phyloP scores from a whole-genome alignment of 2,329 filamentous ascomycete species.

The Beauveria scarabaeidicola region DNA sequence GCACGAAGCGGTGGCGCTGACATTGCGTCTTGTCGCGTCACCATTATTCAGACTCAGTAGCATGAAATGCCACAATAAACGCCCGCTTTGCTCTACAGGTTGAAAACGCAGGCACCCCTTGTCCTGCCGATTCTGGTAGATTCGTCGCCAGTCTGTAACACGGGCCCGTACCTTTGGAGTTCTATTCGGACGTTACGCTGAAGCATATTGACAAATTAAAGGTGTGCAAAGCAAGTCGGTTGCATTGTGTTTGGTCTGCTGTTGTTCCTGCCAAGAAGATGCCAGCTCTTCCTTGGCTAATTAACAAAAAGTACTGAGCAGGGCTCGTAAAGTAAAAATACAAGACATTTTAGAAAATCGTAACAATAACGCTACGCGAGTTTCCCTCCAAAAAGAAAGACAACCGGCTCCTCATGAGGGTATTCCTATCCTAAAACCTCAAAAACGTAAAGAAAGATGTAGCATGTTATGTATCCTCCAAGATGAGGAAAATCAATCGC shows the following conservation, averaged over 20 bases:
- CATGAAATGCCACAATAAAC: background rate
- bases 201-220: background rate
- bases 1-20: too few relatives aligned
- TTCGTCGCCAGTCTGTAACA: background rate
- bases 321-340: background rate
- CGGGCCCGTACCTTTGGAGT: background rate
- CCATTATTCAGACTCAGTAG: background rate
- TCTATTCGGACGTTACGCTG: background rate
- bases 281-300: background rate
- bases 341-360: background rate
- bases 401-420: conserved; percentile 4
- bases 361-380: background rate
- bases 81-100: too few relatives aligned
- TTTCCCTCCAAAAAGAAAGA: too few relatives aligned
- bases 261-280: background rate
- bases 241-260: background rate
- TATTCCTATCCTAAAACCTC: background rate
- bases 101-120: background rate
- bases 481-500: too few relatives aligned
- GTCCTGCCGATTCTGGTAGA: too few relatives aligned
- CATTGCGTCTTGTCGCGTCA: too few relatives aligned
- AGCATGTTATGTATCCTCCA: too few relatives aligned
- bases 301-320: background rate
- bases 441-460: background rate
- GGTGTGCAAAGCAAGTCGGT: background rate